Evolutionary conservation across 169 alveolate species (phyloP).

Genomic region (Cryptosporidium meleagridis): DNA sequence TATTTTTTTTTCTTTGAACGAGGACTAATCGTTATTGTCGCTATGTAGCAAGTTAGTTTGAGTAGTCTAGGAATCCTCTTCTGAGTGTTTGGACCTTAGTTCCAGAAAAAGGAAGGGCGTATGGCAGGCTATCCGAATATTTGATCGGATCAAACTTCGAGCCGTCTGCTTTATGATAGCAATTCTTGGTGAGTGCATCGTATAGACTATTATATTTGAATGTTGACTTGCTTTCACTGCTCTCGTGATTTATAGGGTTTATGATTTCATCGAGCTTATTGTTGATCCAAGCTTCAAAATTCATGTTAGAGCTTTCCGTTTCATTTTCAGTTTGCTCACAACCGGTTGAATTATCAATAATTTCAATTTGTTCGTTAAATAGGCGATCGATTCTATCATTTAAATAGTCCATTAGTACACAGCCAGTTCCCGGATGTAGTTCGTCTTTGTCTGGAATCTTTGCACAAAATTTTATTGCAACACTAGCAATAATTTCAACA

Average conservation of each 20-base stretch:
- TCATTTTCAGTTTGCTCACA: background rate
- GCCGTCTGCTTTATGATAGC: constrained; percentile 22
- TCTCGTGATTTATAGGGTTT: background rate
- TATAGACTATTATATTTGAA: background rate
- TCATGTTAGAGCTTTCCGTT: background rate
- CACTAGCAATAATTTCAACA: constrained; percentile 50
- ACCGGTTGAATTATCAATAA: background rate
- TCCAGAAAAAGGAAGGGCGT: background rate
- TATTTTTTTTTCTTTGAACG: background rate
- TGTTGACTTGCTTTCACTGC: background rate
- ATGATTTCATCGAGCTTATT: constrained; percentile 23
- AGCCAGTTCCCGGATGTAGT: constrained; percentile 60
- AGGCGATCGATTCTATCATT: constrained; percentile 38
- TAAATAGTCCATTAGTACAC: constrained; percentile 50
- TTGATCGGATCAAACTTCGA: constrained; percentile 19
- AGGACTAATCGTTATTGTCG: background rate
- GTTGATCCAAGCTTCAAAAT: constrained; percentile 4
- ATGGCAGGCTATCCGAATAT: constrained; percentile 18
- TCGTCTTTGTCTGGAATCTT: constrained; percentile 59
- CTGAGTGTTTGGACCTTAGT: background rate
- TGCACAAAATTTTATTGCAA: constrained; percentile 59
- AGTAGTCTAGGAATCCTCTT: constrained; percentile 14
- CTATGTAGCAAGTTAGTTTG: background rate
- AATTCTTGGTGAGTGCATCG: constrained; percentile 13
- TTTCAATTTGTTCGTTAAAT: constrained; percentile 2